phyloP scores from a whole-genome alignment of 805 yeast genomes.

The Saccharomycopsis synnaedendra region DNA sequence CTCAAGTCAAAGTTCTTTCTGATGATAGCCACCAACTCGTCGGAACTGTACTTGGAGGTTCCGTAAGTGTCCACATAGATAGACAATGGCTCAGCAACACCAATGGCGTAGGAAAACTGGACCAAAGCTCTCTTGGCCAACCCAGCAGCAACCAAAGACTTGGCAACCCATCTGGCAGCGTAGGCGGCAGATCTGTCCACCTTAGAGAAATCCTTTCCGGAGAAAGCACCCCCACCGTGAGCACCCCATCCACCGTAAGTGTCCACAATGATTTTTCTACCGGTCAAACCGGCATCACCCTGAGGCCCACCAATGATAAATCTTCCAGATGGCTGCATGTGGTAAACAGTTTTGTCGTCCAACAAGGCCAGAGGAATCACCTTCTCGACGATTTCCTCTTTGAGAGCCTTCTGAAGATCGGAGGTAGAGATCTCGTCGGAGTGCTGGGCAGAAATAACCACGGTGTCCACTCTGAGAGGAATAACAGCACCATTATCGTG shows the following conservation, averaged over 20 bases:
- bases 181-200: slow-evolving; percentile 99
- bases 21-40: slow-evolving; percentile 84
- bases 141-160: slow-evolving; percentile 90
- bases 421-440: slow-evolving; percentile 92
- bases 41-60: slow-evolving; percentile 82
- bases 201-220: slow-evolving; percentile 99
- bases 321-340: slow-evolving; percentile 99
- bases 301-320: slow-evolving; percentile 99
- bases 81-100: slow-evolving; percentile 99
- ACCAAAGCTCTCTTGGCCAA: slow-evolving; percentile 95
- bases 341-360: slow-evolving; percentile 92
- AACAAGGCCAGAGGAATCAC: slow-evolving; percentile 85
- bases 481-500: slow-evolving; percentile 91
- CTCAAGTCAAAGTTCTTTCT: slow-evolving; percentile 94
- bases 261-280: slow-evolving; percentile 98
- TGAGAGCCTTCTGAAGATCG: slow-evolving; percentile 72
- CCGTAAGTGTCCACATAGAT: slow-evolving; percentile 98
- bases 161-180: slow-evolving; percentile 99
- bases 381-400: slow-evolving; percentile 75
- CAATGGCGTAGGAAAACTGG: slow-evolving; percentile 98
- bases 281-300: slow-evolving; percentile 99
- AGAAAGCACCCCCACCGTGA: slow-evolving; percentile 99
- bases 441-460: slow-evolving; percentile 96
- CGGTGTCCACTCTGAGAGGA: slow-evolving; percentile 94
- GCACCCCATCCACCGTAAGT: slow-evolving; percentile 99